These are phyloP conservation scores for Ogataea allantospora DNA, from an alignment of 805 yeast species.

Conservation along the genomic window DNA sequence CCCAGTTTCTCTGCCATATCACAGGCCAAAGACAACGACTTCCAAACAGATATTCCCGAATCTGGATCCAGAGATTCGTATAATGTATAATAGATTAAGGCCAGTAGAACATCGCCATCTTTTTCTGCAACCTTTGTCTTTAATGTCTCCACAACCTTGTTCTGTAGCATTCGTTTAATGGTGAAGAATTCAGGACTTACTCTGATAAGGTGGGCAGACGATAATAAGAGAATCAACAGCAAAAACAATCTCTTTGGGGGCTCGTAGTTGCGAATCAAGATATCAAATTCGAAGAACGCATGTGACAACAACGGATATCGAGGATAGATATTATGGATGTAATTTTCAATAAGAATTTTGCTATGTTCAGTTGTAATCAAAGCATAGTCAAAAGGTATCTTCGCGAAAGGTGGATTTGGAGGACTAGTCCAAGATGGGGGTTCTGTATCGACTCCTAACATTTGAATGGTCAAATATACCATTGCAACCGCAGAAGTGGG, in stretches of 20 bases:
- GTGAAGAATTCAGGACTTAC: constrained; percentile 16
- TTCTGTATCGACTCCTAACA: constrained; percentile 5
- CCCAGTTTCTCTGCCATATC: constrained; percentile 17
- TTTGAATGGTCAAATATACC: constrained; percentile 12
- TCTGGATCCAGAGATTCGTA: constrained; percentile 22
- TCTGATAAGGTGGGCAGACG: constrained; percentile 23
- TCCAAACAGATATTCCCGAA: constrained; percentile 16
- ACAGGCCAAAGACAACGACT: constrained; percentile 18
- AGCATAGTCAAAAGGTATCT: constrained; percentile 15
- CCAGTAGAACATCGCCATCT: constrained; percentile 19
- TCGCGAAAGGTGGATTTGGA: too few relatives aligned
- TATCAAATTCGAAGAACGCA: constrained; percentile 19
- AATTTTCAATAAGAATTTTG: constrained; percentile 19
- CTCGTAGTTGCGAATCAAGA: constrained; percentile 19
- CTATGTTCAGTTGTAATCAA: constrained; percentile 17
- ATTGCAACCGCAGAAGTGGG: constrained; percentile 18
- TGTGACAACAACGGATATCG: constrained; percentile 18
- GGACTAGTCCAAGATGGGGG: too few relatives aligned
- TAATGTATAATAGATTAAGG: constrained; percentile 15
- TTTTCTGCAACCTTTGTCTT: constrained; percentile 10
- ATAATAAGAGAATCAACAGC: constrained; percentile 17
- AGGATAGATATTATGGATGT: constrained; percentile 19
- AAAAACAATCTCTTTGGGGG: constrained; percentile 17
- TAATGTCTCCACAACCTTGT: constrained; percentile 14
- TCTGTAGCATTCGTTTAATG: constrained; percentile 21